Conservation (phyloP, 1,284 basidiomycete genomes). For the Ustilago xerochloae region DNA sequence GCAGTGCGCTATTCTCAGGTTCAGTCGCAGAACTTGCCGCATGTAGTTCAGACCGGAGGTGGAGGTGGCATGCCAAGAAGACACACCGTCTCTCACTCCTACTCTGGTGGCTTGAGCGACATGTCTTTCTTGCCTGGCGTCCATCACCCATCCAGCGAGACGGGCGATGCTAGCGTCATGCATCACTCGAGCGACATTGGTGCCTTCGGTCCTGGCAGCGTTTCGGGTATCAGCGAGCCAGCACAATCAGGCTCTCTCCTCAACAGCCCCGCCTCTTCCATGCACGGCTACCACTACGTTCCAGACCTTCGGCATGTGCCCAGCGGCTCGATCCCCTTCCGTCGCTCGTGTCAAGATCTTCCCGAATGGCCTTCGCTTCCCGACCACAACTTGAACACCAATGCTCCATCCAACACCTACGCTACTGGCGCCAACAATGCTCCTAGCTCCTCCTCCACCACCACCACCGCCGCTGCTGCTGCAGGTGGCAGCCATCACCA, state of each 20-base stretch:
- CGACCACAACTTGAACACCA: neutral
- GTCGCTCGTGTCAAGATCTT: constrained; percentile 30
- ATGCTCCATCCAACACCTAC: constrained; percentile 10
- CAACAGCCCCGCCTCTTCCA: constrained; percentile 46
- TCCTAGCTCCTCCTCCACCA: neutral
- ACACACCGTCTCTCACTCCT: constrained; percentile 44
- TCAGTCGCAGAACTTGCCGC: constrained; percentile 13
- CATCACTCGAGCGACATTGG: constrained; percentile 17
- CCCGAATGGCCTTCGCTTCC: constrained; percentile 31
- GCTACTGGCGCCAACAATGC: no score
- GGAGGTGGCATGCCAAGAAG: constrained; percentile 23
- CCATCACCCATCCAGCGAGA: constrained; percentile 18
- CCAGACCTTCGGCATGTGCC: constrained; percentile 34
- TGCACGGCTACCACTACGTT: constrained; percentile 38
- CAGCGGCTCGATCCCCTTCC: constrained; percentile 27
- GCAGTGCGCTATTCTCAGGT: constrained; percentile 13
- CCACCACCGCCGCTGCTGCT: neutral
- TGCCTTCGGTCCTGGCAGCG: constrained; percentile 12
- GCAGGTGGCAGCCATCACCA: no score
- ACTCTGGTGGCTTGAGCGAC: constrained; percentile 30
- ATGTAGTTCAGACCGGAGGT: neutral
- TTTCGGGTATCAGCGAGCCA: constrained; percentile 26
- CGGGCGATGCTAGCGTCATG: constrained; percentile 13
- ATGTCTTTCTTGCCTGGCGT: constrained; percentile 18
- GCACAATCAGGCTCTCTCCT: constrained; percentile 25